These are phyloP conservation scores for Phialophora tarda DNA, from an alignment of 2,329 filamentous ascomycete species.

Conservation along the genomic window DNA sequence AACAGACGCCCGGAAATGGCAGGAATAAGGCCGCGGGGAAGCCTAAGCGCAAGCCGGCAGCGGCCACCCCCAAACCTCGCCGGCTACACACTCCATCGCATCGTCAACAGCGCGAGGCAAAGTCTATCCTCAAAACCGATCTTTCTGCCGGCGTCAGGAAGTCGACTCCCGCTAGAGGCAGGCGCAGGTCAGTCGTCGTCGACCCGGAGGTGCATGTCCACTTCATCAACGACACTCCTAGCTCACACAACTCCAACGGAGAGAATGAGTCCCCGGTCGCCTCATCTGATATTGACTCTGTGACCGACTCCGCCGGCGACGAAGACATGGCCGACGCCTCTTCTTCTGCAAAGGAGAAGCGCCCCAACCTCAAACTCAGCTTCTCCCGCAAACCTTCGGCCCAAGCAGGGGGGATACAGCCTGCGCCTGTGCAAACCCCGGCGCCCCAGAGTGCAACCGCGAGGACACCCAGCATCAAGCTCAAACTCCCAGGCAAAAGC, in stretches of 20 bases:
- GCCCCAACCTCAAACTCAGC: conserved; percentile 42
- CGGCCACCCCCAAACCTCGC: conserved; percentile 10
- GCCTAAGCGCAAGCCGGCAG: background rate
- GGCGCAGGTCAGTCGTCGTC: conserved; percentile 20
- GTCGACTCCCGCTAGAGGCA: background rate
- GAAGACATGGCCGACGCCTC: conserved; percentile 24
- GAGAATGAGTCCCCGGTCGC: conserved; percentile 25
- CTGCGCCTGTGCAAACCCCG: conserved; percentile 31
- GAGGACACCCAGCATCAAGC: conserved; percentile 39
- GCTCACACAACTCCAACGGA: conserved; percentile 22
- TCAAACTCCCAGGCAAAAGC: conserved; percentile 33
- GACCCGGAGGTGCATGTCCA: conserved; percentile 16
- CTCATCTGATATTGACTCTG: conserved; percentile 4
- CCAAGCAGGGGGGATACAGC: conserved; percentile 26
- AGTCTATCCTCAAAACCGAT: conserved; percentile 25
- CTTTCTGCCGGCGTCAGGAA: conserved; percentile 6
- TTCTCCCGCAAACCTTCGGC: conserved; percentile 33
- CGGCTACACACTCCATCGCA: conserved; percentile 21
- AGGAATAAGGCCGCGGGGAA: conserved; percentile 5
- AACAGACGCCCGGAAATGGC: conserved; percentile 11
- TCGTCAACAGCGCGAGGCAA: conserved; percentile 20
- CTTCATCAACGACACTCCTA: conserved; percentile 4
- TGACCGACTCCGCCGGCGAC: conserved; percentile 4
- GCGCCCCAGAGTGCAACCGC: conserved; percentile 24
- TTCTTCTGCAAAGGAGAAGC: conserved; percentile 24